Base-by-base conservation (phyloP, 202 grass and related monocot genomes). In the Schoenoplectus triqueter region DNA sequence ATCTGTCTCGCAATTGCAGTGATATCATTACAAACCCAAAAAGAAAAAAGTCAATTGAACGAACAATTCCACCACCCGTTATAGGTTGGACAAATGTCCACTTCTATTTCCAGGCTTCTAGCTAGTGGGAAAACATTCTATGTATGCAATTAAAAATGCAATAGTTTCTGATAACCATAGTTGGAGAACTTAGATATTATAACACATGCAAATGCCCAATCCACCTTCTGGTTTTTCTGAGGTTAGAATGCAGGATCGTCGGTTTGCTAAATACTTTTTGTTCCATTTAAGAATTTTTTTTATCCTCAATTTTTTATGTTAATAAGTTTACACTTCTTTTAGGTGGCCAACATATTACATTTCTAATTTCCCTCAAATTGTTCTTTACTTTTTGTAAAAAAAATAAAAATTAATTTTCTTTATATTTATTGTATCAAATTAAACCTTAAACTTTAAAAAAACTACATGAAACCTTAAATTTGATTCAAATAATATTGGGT, bases 71-170 rank as follows among this genome's bases (percentile, higher is more conserved):
- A 72, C n/a, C 41, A 71, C 68, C 48, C n/a, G 13, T 68, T 5
- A 13, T 10, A 68, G 7, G 69, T 48, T 49, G 42, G 69, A 20
- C 69, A 71, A 17, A 71, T 71, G 44, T 48, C 7, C 42, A 70
- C 68, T 48, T 44, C 7, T 18, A 18, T 8, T 48, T 71, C 44
- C 48, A 72, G 65, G 69, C 45, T 72, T 49, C 7, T 10, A 71
- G 69, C 14, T 49, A 72, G 69, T 72, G 69, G 45, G 47, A 71
- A 71, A 72, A 49, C 69, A 72, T 72, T 47, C 0, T 18, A 6
- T 47, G 4, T 65, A 31, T 9, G 7, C 44, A 19, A 19, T 49
- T 72, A 2, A 49, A 9, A 72, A 47, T 49, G 44, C 15, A 62
- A 62, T 62, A 18, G 59, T 62, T 17, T 18, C 4, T 15, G 59